These are phyloP conservation scores for Amanita pseudoporphyria DNA, from an alignment of 768 basidiomycete genomes.

Conservation along the genomic window DNA sequence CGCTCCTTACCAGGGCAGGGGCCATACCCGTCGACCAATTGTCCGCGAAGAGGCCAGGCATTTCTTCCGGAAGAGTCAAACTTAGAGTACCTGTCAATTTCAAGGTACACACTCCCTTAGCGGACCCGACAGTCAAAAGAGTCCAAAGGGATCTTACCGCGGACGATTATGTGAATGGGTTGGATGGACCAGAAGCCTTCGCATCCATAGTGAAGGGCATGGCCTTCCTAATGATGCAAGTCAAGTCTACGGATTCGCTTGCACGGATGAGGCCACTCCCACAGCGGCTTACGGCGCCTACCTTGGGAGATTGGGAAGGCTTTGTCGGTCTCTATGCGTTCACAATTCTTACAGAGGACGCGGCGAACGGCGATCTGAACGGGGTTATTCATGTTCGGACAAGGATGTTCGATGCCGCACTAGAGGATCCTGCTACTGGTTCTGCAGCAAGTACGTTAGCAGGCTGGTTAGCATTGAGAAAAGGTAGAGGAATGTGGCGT, in stretches of 20 bases:
- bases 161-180: conserved; percentile 28
- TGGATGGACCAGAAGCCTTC: conserved; percentile 22
- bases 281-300: conserved; percentile 16
- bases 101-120: conserved; percentile 25
- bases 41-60: conserved; percentile 10
- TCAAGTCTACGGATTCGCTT: conserved; percentile 30
- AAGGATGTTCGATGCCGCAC: conserved; percentile 29
- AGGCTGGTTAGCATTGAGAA: conserved; percentile 28
- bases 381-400: conserved; percentile 17
- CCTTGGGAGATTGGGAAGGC: conserved; percentile 30
- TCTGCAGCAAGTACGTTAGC: conserved; percentile 34
- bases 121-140: conserved; percentile 18
- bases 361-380: conserved; percentile 3
- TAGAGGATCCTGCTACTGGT: conserved; percentile 39
- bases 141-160: conserved; percentile 19
- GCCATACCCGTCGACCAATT: conserved; percentile 22
- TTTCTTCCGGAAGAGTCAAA: conserved; percentile 17
- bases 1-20: conserved; percentile 32
- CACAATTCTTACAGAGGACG: conserved; percentile 21
- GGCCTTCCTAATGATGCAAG: conserved; percentile 30
- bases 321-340: conserved; percentile 30
- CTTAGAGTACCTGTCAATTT: conserved; percentile 32
- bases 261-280: conserved; percentile 20
- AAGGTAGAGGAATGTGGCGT: conserved; percentile 25
- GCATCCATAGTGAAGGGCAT: conserved; percentile 40